phyloP scores from a whole-genome alignment of 345 rosid genomes.

The Pistacia integerrima region DNA sequence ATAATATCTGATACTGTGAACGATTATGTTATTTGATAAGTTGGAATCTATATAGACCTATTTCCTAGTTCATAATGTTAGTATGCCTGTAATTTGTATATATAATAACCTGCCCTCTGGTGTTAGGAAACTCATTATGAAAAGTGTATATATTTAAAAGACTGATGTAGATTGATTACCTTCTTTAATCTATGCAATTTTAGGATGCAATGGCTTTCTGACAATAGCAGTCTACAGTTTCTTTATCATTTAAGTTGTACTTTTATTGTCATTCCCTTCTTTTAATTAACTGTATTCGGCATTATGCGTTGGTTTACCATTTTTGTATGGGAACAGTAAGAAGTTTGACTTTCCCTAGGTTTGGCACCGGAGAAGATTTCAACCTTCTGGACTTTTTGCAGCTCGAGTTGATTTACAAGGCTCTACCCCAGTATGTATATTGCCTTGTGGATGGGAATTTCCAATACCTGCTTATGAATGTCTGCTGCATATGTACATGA shows the following conservation, averaged over 20 bases:
- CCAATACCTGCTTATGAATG: constrained; percentile 12
- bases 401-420: constrained; percentile 95
- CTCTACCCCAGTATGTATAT: constrained; percentile 61
- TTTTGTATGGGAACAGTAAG: constrained; percentile 7
- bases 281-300: not conserved
- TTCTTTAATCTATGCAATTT: not conserved
- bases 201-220: not conserved
- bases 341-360: constrained; percentile 54
- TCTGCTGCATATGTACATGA: constrained; percentile 12
- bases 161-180: not conserved
- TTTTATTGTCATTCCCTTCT: not conserved
- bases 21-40: not conserved
- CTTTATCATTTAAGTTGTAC: not conserved
- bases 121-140: not conserved
- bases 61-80: not conserved
- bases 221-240: not conserved
- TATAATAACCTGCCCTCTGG: not conserved
- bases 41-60: not conserved
- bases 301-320: not conserved
- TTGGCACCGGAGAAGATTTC: constrained; percentile 95
- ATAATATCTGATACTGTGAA: not conserved
- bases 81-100: not conserved
- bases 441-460: constrained; percentile 17
- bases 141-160: no score
- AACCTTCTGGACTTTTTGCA: constrained; percentile 93